Percentiles rank a stretch among this genome's conserved stretches.
phyloP scores from a whole-genome alignment of 2,329 filamentous ascomycete species.

The Metarhizium rileyi region DNA sequence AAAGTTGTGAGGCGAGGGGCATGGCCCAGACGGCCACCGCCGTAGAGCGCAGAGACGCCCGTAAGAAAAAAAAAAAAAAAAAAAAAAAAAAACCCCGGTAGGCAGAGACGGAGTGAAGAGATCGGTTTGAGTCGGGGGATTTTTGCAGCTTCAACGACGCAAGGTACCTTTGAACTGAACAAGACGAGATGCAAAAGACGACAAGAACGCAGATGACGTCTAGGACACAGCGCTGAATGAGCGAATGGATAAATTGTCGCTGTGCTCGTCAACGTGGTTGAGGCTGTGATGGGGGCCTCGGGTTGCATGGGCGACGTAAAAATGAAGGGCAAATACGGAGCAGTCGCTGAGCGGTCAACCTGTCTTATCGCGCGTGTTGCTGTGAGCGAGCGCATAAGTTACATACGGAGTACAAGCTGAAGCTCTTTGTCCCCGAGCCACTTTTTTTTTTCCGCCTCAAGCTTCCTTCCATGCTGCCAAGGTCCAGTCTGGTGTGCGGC shows the following conservation, averaged over 20 bases:
- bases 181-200: neutral
- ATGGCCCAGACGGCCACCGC: conserved; percentile 2
- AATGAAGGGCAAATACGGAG: neutral
- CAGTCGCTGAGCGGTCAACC: neutral
- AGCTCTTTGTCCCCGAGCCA: conserved; percentile 3
- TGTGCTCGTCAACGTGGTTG: conserved; percentile 1
- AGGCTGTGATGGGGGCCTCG: neutral
- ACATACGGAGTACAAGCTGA: neutral
- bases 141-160: neutral
- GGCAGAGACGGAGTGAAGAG: too few species aligned
- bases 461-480: too few species aligned
- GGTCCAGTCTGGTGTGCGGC: too few species aligned
- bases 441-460: neutral
- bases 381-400: neutral
- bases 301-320: neutral
- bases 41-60: neutral
- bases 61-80: neutral
- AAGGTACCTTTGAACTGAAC: neutral
- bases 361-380: too few species aligned
- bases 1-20: conserved; percentile 8
- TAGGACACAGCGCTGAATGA: neutral
- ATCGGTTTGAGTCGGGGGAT: neutral
- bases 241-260: neutral
- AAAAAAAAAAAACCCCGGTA: neutral
- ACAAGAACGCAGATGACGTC: neutral